phyloP scores from a whole-genome alignment of 805 yeast genomes.

The Saccharomycopsis sp. region DNA sequence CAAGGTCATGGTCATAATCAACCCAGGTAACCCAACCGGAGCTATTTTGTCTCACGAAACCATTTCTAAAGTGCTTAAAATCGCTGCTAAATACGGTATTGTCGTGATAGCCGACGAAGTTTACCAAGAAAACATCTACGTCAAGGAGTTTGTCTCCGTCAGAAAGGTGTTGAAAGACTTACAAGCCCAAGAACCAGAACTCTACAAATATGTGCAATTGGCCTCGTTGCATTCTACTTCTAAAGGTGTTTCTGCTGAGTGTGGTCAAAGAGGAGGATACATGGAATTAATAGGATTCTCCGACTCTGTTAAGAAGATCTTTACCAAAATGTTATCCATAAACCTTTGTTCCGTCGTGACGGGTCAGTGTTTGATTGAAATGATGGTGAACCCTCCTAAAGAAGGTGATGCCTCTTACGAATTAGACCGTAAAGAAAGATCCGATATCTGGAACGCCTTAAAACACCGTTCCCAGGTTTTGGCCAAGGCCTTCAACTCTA shows the following conservation, averaged over 20 bases:
- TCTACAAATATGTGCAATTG: slow-evolving; percentile 68
- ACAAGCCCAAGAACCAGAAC: slow-evolving; percentile 42
- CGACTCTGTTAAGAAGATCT: slow-evolving; percentile 58
- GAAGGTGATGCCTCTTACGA: slow-evolving; percentile 71
- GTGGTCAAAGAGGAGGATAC: slow-evolving; percentile 99
- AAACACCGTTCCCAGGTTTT: slow-evolving; percentile 55
- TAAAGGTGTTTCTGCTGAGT: slow-evolving; percentile 95
- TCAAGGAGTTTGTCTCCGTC: slow-evolving; percentile 77
- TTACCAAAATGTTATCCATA: slow-evolving; percentile 83
- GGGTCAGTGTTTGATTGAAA: slow-evolving; percentile 89
- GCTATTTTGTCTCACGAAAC: slow-evolving; percentile 60
- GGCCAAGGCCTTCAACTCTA: slow-evolving; percentile 60
- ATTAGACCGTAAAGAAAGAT: slow-evolving; percentile 56
- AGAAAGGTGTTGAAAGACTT: slow-evolving; percentile 69
- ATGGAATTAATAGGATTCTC: slow-evolving; percentile 87
- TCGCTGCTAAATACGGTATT: slow-evolving; percentile 80
- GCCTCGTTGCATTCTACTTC: slow-evolving; percentile 97
- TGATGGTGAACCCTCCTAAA: slow-evolving; percentile 89
- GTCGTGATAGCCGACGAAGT: slow-evolving; percentile 96
- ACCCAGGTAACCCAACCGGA: slow-evolving; percentile 99
- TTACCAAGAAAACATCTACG: slow-evolving; percentile 86
- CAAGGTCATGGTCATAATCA: slow-evolving; percentile 82
- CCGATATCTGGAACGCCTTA: slow-evolving; percentile 55
- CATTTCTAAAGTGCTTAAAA: slow-evolving; percentile 62
- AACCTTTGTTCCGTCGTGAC: slow-evolving; percentile 90